Conservation (phyloP, 306 rosid species). For the Fragaria iinumae region DNA sequence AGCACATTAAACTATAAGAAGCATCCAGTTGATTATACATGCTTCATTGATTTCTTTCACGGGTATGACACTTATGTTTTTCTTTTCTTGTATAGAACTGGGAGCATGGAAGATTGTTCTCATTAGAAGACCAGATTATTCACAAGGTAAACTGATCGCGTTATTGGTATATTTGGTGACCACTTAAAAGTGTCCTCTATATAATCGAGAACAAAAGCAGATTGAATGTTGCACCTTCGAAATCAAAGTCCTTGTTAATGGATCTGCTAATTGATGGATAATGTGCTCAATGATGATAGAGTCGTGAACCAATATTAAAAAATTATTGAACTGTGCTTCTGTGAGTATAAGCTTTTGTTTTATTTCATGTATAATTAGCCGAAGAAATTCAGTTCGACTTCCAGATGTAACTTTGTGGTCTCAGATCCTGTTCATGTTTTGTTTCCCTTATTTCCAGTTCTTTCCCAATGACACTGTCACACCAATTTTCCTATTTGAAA, state of each 20-base stretch:
- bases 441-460: background rate
- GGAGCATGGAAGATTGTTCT: conserved; percentile 76
- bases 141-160: conserved; percentile 59
- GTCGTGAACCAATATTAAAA: background rate
- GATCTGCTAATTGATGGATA: conserved; percentile 17
- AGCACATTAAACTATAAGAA: background rate
- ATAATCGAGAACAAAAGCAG: conserved; percentile 6
- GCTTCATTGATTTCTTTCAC: background rate
- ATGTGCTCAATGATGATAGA: background rate
- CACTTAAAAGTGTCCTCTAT: conserved; percentile 11
- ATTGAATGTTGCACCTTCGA: conserved; percentile 14
- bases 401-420: background rate
- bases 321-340: conserved; percentile 2
- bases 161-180: conserved; percentile 1
- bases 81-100: conserved; percentile 52
- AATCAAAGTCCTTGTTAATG: conserved; percentile 14
- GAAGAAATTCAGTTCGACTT: background rate
- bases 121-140: conserved; percentile 81
- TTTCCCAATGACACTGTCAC: background rate
- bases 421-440: background rate
- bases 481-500: background rate
- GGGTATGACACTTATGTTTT: background rate
- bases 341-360: background rate
- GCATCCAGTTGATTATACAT: background rate
- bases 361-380: background rate